Percentiles rank a stretch among this genome's conserved stretches.
These are phyloP conservation scores for Westerdykella ornata DNA, from an alignment of 2,329 filamentous ascomycete species.

Conservation along the genomic window DNA sequence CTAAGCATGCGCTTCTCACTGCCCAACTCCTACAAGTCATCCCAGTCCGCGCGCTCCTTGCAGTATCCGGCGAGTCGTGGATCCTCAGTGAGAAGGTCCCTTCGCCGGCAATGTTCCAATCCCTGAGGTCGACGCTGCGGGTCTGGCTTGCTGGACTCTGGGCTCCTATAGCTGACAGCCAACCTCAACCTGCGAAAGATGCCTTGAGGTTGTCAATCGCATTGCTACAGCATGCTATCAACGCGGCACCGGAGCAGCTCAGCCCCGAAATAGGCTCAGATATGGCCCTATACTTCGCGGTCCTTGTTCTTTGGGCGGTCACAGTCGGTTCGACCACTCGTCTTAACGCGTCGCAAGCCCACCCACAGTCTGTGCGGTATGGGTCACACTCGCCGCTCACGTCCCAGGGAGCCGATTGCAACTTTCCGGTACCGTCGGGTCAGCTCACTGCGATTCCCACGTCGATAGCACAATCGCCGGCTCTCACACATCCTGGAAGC, in stretches of 20 bases:
- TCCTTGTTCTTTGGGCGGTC: constrained; percentile 32
- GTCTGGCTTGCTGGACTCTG: constrained; percentile 34
- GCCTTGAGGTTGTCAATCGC: constrained; percentile 25
- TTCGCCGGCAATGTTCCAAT: constrained; percentile 26
- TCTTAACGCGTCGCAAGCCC: constrained; percentile 7
- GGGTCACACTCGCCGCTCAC: constrained; percentile 13
- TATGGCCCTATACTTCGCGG: constrained; percentile 32
- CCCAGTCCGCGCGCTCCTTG: constrained; percentile 39
- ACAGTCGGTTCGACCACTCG: constrained; percentile 24
- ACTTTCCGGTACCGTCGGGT: constrained; percentile 1
- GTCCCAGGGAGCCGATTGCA: not conserved
- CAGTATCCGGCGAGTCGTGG: constrained; percentile 43
- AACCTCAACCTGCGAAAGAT: constrained; percentile 14
- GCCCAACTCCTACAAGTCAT: constrained; percentile 35
- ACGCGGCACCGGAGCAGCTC: constrained; percentile 11
- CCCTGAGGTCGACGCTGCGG: constrained; percentile 27
- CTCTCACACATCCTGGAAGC: constrained; percentile 8
- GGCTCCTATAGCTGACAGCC: constrained; percentile 8
- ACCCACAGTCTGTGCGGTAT: constrained; percentile 9
- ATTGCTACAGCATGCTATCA: constrained; percentile 21
- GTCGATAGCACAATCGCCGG: constrained; percentile 7
- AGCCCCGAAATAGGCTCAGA: constrained; percentile 25
- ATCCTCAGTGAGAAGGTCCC: constrained; percentile 40
- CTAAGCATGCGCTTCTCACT: constrained; percentile 28
- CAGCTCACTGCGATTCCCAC: constrained; percentile 5